These are phyloP conservation scores for Emmonsia crescens DNA, from an alignment of 2,329 filamentous ascomycete genomes.

Conservation along the genomic window DNA sequence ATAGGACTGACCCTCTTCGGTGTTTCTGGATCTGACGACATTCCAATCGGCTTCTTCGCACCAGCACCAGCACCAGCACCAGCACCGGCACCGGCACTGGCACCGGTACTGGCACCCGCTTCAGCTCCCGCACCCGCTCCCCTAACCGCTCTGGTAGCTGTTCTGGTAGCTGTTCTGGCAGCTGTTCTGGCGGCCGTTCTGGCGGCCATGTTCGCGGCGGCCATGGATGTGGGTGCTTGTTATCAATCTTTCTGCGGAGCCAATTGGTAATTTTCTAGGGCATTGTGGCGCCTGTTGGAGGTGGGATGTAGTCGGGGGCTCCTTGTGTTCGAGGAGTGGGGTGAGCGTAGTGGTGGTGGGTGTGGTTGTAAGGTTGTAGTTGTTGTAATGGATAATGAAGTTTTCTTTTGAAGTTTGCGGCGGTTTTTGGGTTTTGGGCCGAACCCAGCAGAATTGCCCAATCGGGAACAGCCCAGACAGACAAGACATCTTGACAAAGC, in stretches of 20 bases:
- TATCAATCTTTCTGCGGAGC: neutral
- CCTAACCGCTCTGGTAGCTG: neutral
- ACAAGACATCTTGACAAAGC: neutral
- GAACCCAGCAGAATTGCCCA: neutral
- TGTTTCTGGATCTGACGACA: neutral
- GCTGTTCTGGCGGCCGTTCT: neutral
- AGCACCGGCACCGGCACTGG: no score
- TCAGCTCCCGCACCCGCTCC: no score
- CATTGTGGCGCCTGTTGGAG: neutral
- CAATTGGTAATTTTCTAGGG: conserved; percentile 1
- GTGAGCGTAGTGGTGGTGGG: neutral
- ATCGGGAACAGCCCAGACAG: neutral
- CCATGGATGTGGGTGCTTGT: neutral
- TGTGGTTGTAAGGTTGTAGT: neutral
- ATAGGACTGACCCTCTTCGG: conserved; percentile 12
- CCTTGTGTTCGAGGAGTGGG: neutral
- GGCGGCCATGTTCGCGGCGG: neutral
- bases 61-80: neutral
- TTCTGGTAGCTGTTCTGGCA: neutral
- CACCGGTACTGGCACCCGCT: neutral
- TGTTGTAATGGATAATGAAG: neutral
- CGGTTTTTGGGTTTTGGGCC: neutral
- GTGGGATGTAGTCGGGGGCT: neutral
- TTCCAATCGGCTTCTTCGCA: neutral
- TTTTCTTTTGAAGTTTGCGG: neutral